Evolutionary conservation across 108 stramenopile species (phyloP).

Genomic region (Cylindrotheca fusiformis): DNA sequence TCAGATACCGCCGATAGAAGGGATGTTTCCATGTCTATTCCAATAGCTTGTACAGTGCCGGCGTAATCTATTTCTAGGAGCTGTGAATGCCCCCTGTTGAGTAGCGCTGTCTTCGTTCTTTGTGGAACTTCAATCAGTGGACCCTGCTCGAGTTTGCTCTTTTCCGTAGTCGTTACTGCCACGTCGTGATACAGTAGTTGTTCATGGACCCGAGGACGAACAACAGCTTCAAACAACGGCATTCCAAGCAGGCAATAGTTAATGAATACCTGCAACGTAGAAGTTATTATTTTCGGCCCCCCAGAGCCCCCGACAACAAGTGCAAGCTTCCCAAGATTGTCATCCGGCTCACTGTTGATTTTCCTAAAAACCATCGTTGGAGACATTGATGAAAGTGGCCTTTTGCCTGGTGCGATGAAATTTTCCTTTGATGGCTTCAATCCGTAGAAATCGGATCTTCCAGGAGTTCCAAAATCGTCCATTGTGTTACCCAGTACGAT

Average conservation of each 20-base stretch:
- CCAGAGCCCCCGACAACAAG: slow-evolving; percentile 70
- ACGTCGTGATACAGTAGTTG: slow-evolving; percentile 72
- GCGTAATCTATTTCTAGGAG: slow-evolving; percentile 54
- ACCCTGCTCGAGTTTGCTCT: slow-evolving; percentile 31
- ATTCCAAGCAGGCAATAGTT: slow-evolving; percentile 58
- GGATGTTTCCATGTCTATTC: slow-evolving; percentile 58
- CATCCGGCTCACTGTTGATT: slow-evolving; percentile 1
- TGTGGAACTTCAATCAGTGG: slow-evolving; percentile 38
- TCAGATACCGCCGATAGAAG: slow-evolving; percentile 62
- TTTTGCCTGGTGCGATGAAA: slow-evolving; percentile 68
- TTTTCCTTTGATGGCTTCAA: slow-evolving; percentile 66
- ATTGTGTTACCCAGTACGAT: slow-evolving; percentile 77
- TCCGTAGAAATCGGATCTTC: slow-evolving; percentile 54
- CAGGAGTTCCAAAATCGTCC: slow-evolving; percentile 77
- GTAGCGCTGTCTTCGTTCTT: slow-evolving; percentile 42
- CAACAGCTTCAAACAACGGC: slow-evolving; percentile 58
- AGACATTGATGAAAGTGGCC: slow-evolving; percentile 79
- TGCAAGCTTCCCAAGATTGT: slow-evolving; percentile 32
- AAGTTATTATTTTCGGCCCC: slow-evolving; percentile 83
- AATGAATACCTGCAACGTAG: slow-evolving; percentile 65
- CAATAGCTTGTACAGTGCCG: slow-evolving; percentile 70
- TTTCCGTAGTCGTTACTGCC: slow-evolving; percentile 38
- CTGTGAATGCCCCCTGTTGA: slow-evolving; percentile 38
- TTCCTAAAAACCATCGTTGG: slow-evolving; percentile 71
- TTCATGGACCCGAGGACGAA: slow-evolving; percentile 69